These are phyloP conservation scores for Myxozyma nipponensis DNA, from an alignment of 805 yeast species.

Conservation along the genomic window DNA sequence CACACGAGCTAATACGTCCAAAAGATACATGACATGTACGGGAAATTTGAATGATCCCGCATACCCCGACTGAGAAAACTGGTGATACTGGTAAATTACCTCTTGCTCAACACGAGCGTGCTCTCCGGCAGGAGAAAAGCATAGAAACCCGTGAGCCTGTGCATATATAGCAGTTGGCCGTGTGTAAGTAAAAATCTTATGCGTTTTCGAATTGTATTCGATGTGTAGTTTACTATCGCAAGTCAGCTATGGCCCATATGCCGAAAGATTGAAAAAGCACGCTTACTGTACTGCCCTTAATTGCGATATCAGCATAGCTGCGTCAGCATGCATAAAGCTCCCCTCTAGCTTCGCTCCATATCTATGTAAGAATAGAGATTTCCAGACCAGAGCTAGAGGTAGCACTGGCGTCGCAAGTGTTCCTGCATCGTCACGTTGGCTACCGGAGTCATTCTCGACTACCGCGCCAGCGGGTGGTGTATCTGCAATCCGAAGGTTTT, in stretches of 20 bases:
- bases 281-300: background rate
- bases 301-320: background rate
- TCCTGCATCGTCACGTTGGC: no score
- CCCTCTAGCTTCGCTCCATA: background rate
- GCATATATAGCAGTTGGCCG: background rate
- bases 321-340: background rate
- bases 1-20: background rate
- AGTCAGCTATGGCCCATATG: background rate
- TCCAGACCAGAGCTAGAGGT: background rate
- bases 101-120: background rate
- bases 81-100: background rate
- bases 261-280: background rate
- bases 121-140: background rate
- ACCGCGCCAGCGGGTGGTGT: background rate
- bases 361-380: background rate
- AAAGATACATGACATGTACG: background rate
- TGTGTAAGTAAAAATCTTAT: background rate
- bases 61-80: background rate
- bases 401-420: background rate
- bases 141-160: background rate
- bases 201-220: background rate
- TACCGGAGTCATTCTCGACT: background rate
- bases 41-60: background rate
- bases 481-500: background rate
- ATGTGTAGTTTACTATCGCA: background rate